phyloP scores from a whole-genome alignment of 352 stramenopile species.

The Phytophthora foliorum region DNA sequence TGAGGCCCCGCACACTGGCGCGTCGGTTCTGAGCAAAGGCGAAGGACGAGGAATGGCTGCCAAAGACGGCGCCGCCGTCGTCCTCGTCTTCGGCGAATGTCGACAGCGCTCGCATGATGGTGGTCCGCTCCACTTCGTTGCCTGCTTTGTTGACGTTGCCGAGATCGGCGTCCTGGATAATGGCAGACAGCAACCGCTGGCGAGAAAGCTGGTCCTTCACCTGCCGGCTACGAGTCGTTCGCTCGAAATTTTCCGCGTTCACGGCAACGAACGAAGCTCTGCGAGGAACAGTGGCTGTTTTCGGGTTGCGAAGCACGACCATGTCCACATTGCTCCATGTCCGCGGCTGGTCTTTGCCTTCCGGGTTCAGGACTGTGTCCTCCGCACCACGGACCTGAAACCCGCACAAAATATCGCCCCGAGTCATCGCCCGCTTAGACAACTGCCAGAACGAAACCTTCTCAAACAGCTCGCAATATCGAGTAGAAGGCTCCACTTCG shows the following conservation, averaged over 20 bases:
- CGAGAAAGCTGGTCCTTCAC: constrained; percentile 59
- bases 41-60: constrained; percentile 12
- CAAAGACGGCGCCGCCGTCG: neutral
- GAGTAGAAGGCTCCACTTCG: constrained; percentile 67
- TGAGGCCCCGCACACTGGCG: constrained; percentile 49
- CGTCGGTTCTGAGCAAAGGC: constrained; percentile 26
- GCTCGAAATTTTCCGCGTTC: constrained; percentile 59
- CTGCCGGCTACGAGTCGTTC: constrained; percentile 53
- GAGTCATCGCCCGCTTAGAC: constrained; percentile 60
- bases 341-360: constrained; percentile 53
- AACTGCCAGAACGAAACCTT: constrained; percentile 86
- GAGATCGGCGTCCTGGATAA: constrained; percentile 65
- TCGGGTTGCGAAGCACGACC: constrained; percentile 67
- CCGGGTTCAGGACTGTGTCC: constrained; percentile 81
- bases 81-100: constrained; percentile 41
- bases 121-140: constrained; percentile 35
- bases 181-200: constrained; percentile 61
- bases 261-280: constrained; percentile 24
- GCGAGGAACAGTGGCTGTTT: constrained; percentile 25
- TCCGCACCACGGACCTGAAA: constrained; percentile 67
- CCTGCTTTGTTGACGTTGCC: constrained; percentile 32
- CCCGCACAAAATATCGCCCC: constrained; percentile 80
- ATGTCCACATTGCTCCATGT: constrained; percentile 72
- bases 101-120: constrained; percentile 44
- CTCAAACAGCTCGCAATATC: constrained; percentile 68